phyloP scores from a whole-genome alignment of 2,329 filamentous ascomycete species.

The Penicillium sclerotigenum region DNA sequence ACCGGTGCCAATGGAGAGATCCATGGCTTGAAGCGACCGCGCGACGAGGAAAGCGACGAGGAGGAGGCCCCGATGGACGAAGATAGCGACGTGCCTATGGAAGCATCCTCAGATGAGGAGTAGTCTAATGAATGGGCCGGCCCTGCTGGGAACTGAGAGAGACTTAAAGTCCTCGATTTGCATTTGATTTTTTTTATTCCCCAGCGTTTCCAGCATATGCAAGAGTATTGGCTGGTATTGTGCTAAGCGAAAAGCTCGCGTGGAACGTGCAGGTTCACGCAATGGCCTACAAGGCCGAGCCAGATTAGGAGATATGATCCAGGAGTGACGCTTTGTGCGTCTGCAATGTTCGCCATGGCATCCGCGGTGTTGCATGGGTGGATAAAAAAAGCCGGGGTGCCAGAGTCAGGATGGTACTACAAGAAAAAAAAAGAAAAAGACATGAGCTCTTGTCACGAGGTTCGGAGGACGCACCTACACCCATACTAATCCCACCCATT shows the following conservation, averaged over 20 bases:
- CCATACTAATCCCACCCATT: conserved; percentile 71
- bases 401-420: conserved; percentile 79
- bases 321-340: conserved; percentile 37
- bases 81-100: conserved; percentile 66
- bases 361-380: conserved; percentile 89
- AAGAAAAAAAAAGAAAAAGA: conserved; percentile 17
- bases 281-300: conserved; percentile 81
- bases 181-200: conserved; percentile 14
- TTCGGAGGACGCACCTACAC: conserved; percentile 56
- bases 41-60: conserved; percentile 61
- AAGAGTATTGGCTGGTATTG: conserved; percentile 19
- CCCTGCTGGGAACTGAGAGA: conserved; percentile 12
- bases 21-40: conserved; percentile 64
- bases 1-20: conserved; percentile 46
- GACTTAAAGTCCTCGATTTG: conserved; percentile 11
- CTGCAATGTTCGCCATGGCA: conserved; percentile 65
- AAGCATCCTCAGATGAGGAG: conserved; percentile 68
- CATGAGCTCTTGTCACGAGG: conserved; percentile 35
- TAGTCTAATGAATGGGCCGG: conserved; percentile 40
- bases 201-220: conserved; percentile 14
- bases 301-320: conserved; percentile 78
- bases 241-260: conserved; percentile 54
- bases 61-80: conserved; percentile 60
- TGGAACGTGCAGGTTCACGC: conserved; percentile 75
- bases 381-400: conserved; percentile 78